Base-by-base conservation (phyloP, 495 filamentous ascomycete species). In the Neurospora sp. region DNA sequence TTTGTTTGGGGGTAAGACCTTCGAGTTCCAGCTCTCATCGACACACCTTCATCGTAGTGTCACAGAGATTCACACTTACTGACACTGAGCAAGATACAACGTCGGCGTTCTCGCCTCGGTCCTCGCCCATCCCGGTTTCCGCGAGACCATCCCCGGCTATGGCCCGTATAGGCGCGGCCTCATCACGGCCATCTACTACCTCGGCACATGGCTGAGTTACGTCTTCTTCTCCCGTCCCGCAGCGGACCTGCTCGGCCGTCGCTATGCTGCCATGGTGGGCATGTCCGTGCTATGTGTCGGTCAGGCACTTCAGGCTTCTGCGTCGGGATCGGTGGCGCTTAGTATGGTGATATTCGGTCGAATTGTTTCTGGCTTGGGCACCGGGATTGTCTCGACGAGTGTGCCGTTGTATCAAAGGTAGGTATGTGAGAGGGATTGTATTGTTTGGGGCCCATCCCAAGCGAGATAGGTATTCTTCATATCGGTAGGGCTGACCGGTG, bases 391-490 rank as follows among this genome's bases (percentile, higher is more conserved):
- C 5, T 87, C 85, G 5, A 86, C 85, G 7, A 82, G 85, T n/a
- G 86, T 88, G 16, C 86, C 87, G 4, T 73, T 88, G 7, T 89
- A 88, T 71, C 87, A 88, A 73, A 88, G 85, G 86, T 86, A 37
- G 85, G 86, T 86, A 37, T 18, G 72, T 70, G 16, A 35, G 8
- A 31, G 20, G 35, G 6, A 31, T 0, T 22, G 16, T 37, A 18
- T 37, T n/a, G 20, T 27, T 72, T 39, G 20, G 4, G 8, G 11
- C 14, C 3, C 35, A 8, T 70, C 20, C 14, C 10, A 35, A 22
- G 38, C 39, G 42, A 48, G 31, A 27, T 61, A 31, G 27, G 27
- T 31, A 27, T 14, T 20, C 22, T n/a, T 11, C 61, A 27, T 20
- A 31, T 61, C 27, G 6, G 14, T 61, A 35, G 27, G 53, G 37